Percentiles rank a stretch among this genome's conserved stretches.
Conservation (phyloP, 2,329 filamentous ascomycete genomes). For the Dendryphion nanum region DNA sequence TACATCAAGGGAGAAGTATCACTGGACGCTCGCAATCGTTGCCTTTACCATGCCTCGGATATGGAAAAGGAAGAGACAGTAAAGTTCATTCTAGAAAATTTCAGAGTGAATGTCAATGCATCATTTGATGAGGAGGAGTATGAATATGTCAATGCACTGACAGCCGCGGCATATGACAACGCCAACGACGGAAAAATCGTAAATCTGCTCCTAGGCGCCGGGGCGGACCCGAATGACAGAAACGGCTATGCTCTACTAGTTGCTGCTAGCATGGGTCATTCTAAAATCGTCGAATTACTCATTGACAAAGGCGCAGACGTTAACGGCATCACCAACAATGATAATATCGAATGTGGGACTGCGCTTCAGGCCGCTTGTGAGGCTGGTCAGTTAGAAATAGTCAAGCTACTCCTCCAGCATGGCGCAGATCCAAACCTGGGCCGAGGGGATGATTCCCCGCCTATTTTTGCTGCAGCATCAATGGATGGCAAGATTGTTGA, state of each 20-base stretch:
- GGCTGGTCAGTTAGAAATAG: conserved; percentile 15
- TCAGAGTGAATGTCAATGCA: too few relatives aligned
- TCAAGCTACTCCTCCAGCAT: conserved; percentile 19
- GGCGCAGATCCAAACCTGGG: conserved; percentile 9
- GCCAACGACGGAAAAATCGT: conserved; percentile 18
- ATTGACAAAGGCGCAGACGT: too few relatives aligned
- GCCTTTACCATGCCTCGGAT: conserved; percentile 17
- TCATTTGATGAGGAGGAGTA: conserved; percentile 17
- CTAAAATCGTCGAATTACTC: not conserved
- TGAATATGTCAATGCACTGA: conserved; percentile 17
- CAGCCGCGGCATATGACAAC: conserved; percentile 19
- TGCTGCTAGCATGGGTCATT: not conserved
- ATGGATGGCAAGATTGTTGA: not conserved
- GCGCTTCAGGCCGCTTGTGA: conserved; percentile 19
- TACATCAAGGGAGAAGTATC: conserved; percentile 7
- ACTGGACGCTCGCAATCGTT: conserved; percentile 12
- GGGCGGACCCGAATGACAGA: conserved; percentile 19
- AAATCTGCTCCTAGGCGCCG: conserved; percentile 14
- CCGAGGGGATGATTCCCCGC: not conserved
- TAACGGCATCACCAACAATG: not conserved
- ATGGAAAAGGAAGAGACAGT: conserved; percentile 18
- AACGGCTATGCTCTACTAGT: conserved; percentile 7
- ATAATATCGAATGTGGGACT: conserved; percentile 13
- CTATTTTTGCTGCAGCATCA: not conserved
- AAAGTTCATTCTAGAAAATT: conserved; percentile 16